A percentile compares a stretch with the other conserved stretches of the same genome.
Conservation (phyloP, 371 early-diverging fungal species). For the Mortierella sp. region DNA sequence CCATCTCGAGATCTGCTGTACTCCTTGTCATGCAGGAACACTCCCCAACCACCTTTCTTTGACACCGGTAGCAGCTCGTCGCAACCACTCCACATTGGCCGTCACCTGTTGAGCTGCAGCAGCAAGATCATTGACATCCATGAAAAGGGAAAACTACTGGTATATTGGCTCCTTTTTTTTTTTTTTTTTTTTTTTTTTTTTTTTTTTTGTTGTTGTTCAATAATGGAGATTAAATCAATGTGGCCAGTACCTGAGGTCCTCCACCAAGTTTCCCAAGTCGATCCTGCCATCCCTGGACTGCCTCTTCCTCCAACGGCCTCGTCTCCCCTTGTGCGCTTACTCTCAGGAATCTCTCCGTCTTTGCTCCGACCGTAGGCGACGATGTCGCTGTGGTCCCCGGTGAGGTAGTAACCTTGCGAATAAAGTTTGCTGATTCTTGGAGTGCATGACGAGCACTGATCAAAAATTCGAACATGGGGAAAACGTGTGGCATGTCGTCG, state of each 20-base stretch:
- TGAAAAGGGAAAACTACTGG: too few species aligned
- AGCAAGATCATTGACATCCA: too few species aligned
- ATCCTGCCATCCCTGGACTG: slow-evolving; percentile 28
- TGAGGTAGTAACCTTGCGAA: slow-evolving; percentile 20
- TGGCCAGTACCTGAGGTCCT: slow-evolving; percentile 31
- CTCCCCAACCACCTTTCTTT: too few species aligned
- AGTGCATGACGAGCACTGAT: slow-evolving; percentile 26
- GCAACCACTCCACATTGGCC: too few species aligned
- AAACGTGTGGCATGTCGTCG: slow-evolving; percentile 85
- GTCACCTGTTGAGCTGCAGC: too few species aligned
- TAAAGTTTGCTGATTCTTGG: slow-evolving; percentile 27
- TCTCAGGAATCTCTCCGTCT: slow-evolving; percentile 10
- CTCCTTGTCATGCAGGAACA: too few species aligned
- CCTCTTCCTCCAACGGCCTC: slow-evolving; percentile 31
- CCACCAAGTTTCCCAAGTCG: slow-evolving; percentile 47
- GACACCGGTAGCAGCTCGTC: too few species aligned
- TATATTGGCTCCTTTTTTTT: too few species aligned
- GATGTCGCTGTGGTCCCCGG: background rate
- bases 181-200: too few species aligned
- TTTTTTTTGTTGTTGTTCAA: background rate
- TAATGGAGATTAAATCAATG: background rate
- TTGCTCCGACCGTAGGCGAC: background rate
- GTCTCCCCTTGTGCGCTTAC: slow-evolving; percentile 21
- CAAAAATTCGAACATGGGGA: slow-evolving; percentile 61
- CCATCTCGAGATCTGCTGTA: too few species aligned